A percentile compares a stretch with the other conserved stretches of the same genome.
phyloP scores from a whole-genome alignment of 352 stramenopile genomes.

The Phytopythium vexans region DNA sequence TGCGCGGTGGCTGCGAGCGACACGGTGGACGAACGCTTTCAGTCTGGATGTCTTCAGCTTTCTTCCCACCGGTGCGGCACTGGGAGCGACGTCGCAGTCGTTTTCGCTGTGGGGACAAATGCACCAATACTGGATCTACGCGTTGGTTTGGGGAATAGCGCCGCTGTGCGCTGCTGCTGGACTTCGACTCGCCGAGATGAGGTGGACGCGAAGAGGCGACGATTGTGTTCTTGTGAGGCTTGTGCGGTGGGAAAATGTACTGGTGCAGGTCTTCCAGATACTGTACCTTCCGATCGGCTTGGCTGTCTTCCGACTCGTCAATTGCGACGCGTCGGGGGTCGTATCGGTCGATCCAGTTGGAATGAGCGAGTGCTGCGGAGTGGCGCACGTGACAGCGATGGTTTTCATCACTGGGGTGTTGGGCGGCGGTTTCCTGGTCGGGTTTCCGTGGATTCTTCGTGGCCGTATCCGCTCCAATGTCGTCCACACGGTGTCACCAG shows the following conservation, averaged over 20 bases:
- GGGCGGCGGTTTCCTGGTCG: constrained; percentile 43
- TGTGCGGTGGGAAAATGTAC: constrained; percentile 35
- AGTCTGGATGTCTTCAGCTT: constrained; percentile 60
- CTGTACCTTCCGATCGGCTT: constrained; percentile 63
- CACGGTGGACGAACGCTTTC: constrained; percentile 49
- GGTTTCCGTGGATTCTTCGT: constrained; percentile 36
- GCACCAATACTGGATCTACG: constrained; percentile 60
- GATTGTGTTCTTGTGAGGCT: constrained; percentile 9
- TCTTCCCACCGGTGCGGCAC: constrained; percentile 38
- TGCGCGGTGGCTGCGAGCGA: constrained; percentile 42
- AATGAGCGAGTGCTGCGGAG: constrained; percentile 24
- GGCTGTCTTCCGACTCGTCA: constrained; percentile 51
- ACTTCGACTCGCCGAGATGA: neutral
- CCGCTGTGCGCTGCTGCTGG: constrained; percentile 8
- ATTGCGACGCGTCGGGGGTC: constrained; percentile 35
- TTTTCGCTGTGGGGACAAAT: constrained; percentile 66
- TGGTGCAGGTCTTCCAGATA: constrained; percentile 43
- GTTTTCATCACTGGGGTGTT: constrained; percentile 25
- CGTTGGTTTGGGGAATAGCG: constrained; percentile 30
- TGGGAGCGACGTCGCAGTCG: constrained; percentile 47
- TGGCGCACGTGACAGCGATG: constrained; percentile 25
- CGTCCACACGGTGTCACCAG: constrained; percentile 18
- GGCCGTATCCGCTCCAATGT: constrained; percentile 27
- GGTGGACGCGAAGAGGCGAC: neutral
- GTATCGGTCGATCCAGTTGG: constrained; percentile 46